phyloP scores from a whole-genome alignment of 306 rosid genomes.

The Biancaea sappan region DNA sequence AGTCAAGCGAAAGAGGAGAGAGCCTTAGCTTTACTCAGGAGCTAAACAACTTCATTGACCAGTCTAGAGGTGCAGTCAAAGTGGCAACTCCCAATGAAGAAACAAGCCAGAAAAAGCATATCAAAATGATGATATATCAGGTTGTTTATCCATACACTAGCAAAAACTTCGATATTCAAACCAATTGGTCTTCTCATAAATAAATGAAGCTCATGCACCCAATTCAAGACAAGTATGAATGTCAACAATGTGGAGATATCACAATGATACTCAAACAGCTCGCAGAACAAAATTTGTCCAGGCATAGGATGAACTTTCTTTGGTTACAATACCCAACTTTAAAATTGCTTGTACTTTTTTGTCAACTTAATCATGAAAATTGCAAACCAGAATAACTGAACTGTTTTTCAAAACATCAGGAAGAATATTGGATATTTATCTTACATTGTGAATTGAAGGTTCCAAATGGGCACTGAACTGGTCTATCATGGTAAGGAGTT shows the following conservation, averaged over 20 bases:
- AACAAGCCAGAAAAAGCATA: too few species aligned
- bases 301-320: background rate
- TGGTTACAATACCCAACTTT: background rate
- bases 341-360: background rate
- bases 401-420: background rate
- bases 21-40: too few species aligned
- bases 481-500: conserved; percentile 77
- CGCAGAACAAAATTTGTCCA: background rate
- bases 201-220: conserved; percentile 5
- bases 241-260: background rate
- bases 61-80: too few species aligned
- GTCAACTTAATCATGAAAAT: background rate
- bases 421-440: conserved; percentile 35
- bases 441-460: conserved; percentile 92
- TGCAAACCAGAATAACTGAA: background rate
- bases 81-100: too few species aligned
- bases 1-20: too few species aligned
- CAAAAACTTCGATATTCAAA: conserved; percentile 15
- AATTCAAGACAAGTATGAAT: background rate
- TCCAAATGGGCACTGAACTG: conserved; percentile 89
- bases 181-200: background rate
- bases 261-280: background rate
- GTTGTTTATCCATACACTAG: background rate
- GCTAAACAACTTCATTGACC: too few species aligned
- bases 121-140: too few species aligned